Evolutionary conservation across 1,284 basidiomycete species (phyloP).

Genomic region (Sporisorium sorghi): DNA sequence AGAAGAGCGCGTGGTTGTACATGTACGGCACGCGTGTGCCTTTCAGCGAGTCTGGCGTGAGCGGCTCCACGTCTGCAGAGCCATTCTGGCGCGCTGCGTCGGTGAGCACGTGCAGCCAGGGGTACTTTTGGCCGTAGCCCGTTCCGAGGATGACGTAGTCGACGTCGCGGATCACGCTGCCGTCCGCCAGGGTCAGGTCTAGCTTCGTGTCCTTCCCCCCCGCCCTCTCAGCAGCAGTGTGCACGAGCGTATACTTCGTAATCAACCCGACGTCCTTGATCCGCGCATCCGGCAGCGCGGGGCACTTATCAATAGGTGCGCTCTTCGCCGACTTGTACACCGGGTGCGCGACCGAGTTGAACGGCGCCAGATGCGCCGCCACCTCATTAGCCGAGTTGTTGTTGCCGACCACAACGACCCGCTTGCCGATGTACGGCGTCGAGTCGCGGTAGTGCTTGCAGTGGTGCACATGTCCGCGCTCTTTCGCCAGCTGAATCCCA

Average conservation of each 20-base stretch:
- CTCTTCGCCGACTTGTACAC: conserved; percentile 43
- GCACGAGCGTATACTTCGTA: conserved; percentile 22
- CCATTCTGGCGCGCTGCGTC: conserved; percentile 13
- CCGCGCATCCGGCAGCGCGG: conserved; percentile 49
- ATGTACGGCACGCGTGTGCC: conserved; percentile 33
- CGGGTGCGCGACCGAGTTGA: conserved; percentile 31
- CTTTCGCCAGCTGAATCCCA: conserved; percentile 37
- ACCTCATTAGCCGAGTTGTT: conserved; percentile 63
- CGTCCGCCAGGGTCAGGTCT: conserved; percentile 48
- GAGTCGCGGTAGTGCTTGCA: conserved; percentile 63
- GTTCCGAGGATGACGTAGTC: conserved; percentile 54
- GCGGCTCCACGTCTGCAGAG: conserved; percentile 1
- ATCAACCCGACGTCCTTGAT: conserved; percentile 59
- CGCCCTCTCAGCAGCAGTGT: not conserved
- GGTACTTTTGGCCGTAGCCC: conserved; percentile 53
- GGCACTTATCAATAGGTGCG: conserved; percentile 42
- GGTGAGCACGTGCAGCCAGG: conserved; percentile 50
- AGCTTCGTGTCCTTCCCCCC: conserved; percentile 17
- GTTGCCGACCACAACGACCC: conserved; percentile 61
- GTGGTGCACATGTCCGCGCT: conserved; percentile 50
- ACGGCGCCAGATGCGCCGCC: conserved; percentile 55
- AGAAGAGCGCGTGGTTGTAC: conserved; percentile 47
- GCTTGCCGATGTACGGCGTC: conserved; percentile 32
- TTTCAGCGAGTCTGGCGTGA: conserved; percentile 27
- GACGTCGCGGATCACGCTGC: conserved; percentile 37